Evolutionary conservation across 495 filamentous ascomycete species (phyloP).

Genomic region (Aspergillus olivimuriae): DNA sequence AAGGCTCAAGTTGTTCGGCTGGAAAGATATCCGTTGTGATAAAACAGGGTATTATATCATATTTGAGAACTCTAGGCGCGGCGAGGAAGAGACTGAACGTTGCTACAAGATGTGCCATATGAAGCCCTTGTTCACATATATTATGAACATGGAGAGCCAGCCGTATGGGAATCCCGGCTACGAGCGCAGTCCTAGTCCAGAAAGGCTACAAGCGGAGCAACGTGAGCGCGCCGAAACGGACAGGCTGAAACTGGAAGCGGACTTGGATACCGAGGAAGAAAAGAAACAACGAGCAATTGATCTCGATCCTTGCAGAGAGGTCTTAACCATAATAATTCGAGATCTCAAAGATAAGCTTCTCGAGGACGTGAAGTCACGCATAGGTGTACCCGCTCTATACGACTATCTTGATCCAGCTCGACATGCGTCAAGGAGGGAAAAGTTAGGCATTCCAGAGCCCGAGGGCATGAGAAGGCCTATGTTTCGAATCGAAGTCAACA

Average conservation of each 20-base stretch:
- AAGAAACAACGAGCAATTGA: constrained; percentile 75
- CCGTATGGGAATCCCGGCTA: constrained; percentile 61
- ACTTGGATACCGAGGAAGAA: constrained; percentile 75
- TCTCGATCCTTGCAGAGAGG: constrained; percentile 79
- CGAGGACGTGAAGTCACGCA: constrained; percentile 75
- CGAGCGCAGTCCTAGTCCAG: constrained; percentile 55
- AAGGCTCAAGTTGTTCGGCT: constrained; percentile 69
- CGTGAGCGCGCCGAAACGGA: constrained; percentile 50
- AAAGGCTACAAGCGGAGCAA: constrained; percentile 45
- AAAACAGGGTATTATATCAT: constrained; percentile 83
- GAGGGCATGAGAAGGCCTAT: constrained; percentile 44
- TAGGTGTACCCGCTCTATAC: constrained; percentile 75
- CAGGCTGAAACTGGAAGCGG: constrained; percentile 59
- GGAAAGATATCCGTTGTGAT: constrained; percentile 74
- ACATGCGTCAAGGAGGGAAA: constrained; percentile 67
- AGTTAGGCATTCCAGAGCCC: constrained; percentile 68
- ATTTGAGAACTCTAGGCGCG: constrained; percentile 69
- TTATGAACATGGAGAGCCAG: constrained; percentile 84
- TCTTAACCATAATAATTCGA: constrained; percentile 66
- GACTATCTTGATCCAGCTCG: constrained; percentile 77
- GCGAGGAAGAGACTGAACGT: constrained; percentile 70
- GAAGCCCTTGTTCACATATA: constrained; percentile 80
- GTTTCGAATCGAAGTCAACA: constrained; percentile 46
- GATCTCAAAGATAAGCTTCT: constrained; percentile 81
- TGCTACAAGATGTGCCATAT: constrained; percentile 70